Evolutionary conservation across 768 basidiomycete species (phyloP).

Genomic region (Lentinula edodes): DNA sequence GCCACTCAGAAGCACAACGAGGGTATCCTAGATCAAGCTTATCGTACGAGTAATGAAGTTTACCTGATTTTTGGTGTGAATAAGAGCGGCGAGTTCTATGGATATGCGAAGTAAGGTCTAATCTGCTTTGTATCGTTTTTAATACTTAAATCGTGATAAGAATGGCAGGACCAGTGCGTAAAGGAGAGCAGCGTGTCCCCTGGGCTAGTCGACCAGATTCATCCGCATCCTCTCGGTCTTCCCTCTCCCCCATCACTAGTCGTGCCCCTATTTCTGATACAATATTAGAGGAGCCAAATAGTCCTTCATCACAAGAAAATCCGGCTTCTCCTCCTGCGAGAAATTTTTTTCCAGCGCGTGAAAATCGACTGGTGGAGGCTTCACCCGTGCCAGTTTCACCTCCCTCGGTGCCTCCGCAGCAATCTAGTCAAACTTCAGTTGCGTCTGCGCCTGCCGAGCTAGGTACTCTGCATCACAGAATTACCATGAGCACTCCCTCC

Average conservation of each 20-base stretch:
- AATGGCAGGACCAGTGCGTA: constrained; percentile 64
- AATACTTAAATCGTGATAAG: constrained; percentile 27
- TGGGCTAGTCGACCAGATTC: constrained; percentile 50
- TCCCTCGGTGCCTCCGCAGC: no score
- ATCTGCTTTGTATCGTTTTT: not conserved
- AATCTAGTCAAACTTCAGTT: constrained; percentile 3
- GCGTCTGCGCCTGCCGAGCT: constrained; percentile 51
- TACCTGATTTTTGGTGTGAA: constrained; percentile 90
- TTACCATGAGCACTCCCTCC: constrained; percentile 21
- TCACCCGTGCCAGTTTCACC: constrained; percentile 33
- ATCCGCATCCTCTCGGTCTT: constrained; percentile 24
- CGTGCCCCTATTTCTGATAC: constrained; percentile 3
- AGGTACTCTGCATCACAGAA: constrained; percentile 27
- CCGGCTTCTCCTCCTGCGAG: not conserved
- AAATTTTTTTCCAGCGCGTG: constrained; percentile 30
- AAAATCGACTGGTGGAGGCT: constrained; percentile 31
- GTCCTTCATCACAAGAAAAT: constrained; percentile 6
- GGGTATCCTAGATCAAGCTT: constrained; percentile 86
- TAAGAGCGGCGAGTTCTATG: constrained; percentile 91
- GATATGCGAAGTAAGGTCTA: constrained; percentile 66
- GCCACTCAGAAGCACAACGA: constrained; percentile 94
- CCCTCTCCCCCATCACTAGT: constrained; percentile 17
- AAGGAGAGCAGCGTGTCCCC: constrained; percentile 41
- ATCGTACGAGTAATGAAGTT: constrained; percentile 84
- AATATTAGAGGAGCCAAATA: constrained; percentile 11